phyloP scores from a whole-genome alignment of 345 rosid species.

The Salix brachista region DNA sequence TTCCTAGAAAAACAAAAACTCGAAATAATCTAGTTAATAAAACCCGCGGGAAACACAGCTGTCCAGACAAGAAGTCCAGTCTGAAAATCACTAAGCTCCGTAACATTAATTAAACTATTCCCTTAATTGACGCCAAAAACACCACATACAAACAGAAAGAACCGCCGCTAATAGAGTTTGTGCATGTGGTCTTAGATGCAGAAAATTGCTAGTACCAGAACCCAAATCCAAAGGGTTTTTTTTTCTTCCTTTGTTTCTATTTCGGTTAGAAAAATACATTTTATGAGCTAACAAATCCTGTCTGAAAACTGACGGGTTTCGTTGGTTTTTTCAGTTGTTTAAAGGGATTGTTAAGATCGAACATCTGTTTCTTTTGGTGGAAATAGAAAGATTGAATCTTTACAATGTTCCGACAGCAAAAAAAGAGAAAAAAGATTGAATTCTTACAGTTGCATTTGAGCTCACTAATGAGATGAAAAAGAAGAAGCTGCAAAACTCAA shows the following conservation, averaged over 20 bases:
- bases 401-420: no score
- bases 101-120: not conserved
- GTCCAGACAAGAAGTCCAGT: constrained; percentile 7
- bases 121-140: not conserved
- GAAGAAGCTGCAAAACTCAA: not conserved
- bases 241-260: not conserved
- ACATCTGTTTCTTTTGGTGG: not conserved
- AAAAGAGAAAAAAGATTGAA: not conserved
- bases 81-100: not conserved
- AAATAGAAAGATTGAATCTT: not conserved
- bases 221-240: not conserved
- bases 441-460: not conserved
- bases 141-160: not conserved
- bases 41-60: constrained; percentile 1
- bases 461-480: not conserved
- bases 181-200: not conserved
- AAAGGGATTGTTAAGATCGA: not conserved
- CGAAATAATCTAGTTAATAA: not conserved
- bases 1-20: not conserved
- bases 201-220: not conserved
- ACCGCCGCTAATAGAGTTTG: not conserved
- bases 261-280: not conserved
- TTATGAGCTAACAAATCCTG: not conserved
- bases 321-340: not conserved
- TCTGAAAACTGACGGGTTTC: no score